Base-by-base conservation (phyloP, 495 filamentous ascomycete genomes). In the Endocarpon pusillum region DNA sequence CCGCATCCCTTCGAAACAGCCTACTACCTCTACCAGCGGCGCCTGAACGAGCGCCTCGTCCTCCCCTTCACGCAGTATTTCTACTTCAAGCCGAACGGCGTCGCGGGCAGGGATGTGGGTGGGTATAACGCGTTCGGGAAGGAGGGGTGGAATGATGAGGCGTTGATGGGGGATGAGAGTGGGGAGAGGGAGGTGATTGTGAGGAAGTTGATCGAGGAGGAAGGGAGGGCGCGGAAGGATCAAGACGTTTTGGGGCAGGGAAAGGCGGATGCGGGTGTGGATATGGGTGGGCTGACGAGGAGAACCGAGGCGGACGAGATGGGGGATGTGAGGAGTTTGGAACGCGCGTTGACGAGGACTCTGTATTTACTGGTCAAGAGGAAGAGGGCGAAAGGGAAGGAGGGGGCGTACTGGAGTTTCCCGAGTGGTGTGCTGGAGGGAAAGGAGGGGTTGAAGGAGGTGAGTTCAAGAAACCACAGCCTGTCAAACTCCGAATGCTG, bases 21-120 rank as follows among this genome's bases (percentile, higher is more conserved):
- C 33, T 94, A 70, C 61, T 89, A 75, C 63, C 81, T 96, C 53
- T 99, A 99, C 62, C 89, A 99, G 59, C 81, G 82, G 39, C 84
- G 89, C 9, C 67, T 99, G 34, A 93, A 99, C 56, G 89, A 99
- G 61, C 83, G 89, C 8, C 64, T 94, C 20, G 71, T 73, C 8
- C 66, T 87, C 6, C 86, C 87, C 2, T 99, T 99, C 61, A 79
- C 77, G 12, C 71, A 78, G 34, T 84, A 81, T 52, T 89, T 94
- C 58, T 99, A 92, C 68, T 92, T 84, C 77, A 92, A 91, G 65
- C 73, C 83, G 23, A 66, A 71, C 44, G 45, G 52, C 34, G 78
- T 81, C 23, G 57, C 81, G 1, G 78, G 81, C 23, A 70, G 78
- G 45, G 86, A 94, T 51, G 75, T 92, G 43, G 86, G 86, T 19